Evolutionary conservation across 768 basidiomycete genomes (phyloP).

Genomic region (Psilocybe cubensis): DNA sequence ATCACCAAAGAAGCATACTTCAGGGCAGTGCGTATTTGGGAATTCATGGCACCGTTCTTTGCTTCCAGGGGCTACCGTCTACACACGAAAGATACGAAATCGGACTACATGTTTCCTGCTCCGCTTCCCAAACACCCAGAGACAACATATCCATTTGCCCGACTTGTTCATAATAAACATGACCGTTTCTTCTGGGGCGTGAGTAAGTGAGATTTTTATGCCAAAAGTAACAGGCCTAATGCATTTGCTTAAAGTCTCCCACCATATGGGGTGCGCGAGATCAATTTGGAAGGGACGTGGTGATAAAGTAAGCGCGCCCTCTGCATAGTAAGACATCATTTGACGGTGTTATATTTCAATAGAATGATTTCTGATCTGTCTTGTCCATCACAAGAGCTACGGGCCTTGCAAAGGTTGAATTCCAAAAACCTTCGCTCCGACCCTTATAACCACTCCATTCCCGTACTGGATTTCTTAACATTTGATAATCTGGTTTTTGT

Average conservation of each 20-base stretch:
- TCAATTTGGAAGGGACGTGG: conserved; percentile 3
- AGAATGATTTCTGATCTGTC: conserved; percentile 7
- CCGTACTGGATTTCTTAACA: conserved; percentile 15
- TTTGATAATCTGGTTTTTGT: conserved; percentile 18
- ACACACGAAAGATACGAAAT: not conserved
- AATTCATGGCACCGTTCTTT: conserved; percentile 23
- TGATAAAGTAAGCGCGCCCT: conserved; percentile 6
- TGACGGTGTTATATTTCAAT: not conserved
- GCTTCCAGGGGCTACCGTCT: conserved; percentile 15
- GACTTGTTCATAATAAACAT: not conserved
- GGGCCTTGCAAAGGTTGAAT: conserved; percentile 17
- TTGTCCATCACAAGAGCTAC: conserved; percentile 12
- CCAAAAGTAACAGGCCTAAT: too few relatives aligned
- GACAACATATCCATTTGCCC: conserved; percentile 2
- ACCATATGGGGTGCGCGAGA: conserved; percentile 10
- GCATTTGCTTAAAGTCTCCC: not conserved
- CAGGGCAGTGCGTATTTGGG: too few relatives aligned
- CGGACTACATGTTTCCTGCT: not conserved
- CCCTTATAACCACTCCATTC: conserved; percentile 23
- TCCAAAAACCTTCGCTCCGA: conserved; percentile 12
- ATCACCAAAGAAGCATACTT: too few relatives aligned
- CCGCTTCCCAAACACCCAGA: not conserved
- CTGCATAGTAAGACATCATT: not conserved
- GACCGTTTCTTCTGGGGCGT: not conserved
- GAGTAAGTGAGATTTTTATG: not conserved